Percentiles rank a stretch among this genome's conserved stretches.
Evolutionary conservation across 176 grass and related monocot species (phyloP).

Genomic region (Carex littledalei): DNA sequence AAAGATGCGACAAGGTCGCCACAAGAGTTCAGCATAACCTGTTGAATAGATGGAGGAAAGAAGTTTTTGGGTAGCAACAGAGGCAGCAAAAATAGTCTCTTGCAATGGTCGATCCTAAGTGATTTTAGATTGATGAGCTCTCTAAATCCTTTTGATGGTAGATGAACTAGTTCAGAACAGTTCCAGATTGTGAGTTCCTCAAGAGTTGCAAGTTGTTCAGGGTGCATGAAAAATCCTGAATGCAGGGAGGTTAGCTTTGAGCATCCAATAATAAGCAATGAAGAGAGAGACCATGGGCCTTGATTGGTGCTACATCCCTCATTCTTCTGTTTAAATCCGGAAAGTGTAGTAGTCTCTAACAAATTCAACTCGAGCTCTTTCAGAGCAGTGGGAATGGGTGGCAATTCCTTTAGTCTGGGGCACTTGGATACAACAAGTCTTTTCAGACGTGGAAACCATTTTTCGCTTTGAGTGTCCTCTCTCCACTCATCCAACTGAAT

Average conservation of each 20-base stretch:
- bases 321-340: not conserved
- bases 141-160: no score
- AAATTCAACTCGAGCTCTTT: not conserved
- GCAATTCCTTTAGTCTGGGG: constrained; percentile 10
- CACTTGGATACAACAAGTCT: not conserved
- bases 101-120: no score
- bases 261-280: not conserved
- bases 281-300: not conserved
- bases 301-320: not conserved
- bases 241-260: not conserved
- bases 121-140: no score
- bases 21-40: not conserved
- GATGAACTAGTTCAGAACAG: no score
- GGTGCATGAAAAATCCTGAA: not conserved
- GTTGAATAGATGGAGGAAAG: no score
- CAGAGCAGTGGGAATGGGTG: not conserved
- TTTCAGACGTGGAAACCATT: constrained; percentile 6
- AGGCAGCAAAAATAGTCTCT: no score
- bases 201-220: not conserved
- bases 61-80: no score
- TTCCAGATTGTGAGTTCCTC: not conserved
- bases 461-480: not conserved
- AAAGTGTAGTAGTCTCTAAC: not conserved
- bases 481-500: constrained; percentile 18
- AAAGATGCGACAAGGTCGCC: not conserved